phyloP scores from a whole-genome alignment of 148 eudicot genomes.

The Vaccinium myrtillus region DNA sequence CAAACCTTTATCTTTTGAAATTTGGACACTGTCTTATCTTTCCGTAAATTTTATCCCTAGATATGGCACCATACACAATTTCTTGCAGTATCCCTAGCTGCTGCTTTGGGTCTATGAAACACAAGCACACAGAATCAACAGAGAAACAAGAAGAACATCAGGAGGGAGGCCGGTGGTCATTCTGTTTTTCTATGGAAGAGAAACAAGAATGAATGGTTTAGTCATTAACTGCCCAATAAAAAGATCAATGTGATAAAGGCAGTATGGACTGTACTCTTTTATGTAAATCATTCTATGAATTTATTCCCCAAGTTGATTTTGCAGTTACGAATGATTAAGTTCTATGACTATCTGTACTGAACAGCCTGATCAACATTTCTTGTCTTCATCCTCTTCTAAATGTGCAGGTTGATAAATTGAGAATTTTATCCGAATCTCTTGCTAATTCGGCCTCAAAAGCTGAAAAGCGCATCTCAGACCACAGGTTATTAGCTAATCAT shows the following conservation, averaged over 20 bases:
- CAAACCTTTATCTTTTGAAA: background rate
- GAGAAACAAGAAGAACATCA: background rate
- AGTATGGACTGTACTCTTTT: background rate
- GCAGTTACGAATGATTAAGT: conserved; percentile 1
- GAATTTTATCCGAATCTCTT: conserved; percentile 50
- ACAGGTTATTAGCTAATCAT: conserved; percentile 48
- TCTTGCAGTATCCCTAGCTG: background rate
- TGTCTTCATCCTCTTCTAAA: background rate
- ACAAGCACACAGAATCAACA: background rate
- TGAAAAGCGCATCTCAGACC: conserved; percentile 79
- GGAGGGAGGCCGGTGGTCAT: background rate
- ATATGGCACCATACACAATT: background rate
- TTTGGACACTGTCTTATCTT: background rate
- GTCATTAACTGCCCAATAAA: background rate
- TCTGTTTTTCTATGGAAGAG: background rate
- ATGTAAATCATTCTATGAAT: background rate
- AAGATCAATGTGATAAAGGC: background rate
- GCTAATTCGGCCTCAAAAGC: conserved; percentile 76
- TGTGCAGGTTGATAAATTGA: conserved; percentile 75
- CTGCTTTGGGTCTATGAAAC: background rate
- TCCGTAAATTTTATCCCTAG: background rate
- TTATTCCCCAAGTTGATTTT: background rate
- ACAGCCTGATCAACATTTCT: background rate
- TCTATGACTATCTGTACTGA: background rate
- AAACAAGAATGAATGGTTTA: background rate